Evolutionary conservation across 768 basidiomycete species (phyloP).

Genomic region (Lactarius deliciosus): DNA sequence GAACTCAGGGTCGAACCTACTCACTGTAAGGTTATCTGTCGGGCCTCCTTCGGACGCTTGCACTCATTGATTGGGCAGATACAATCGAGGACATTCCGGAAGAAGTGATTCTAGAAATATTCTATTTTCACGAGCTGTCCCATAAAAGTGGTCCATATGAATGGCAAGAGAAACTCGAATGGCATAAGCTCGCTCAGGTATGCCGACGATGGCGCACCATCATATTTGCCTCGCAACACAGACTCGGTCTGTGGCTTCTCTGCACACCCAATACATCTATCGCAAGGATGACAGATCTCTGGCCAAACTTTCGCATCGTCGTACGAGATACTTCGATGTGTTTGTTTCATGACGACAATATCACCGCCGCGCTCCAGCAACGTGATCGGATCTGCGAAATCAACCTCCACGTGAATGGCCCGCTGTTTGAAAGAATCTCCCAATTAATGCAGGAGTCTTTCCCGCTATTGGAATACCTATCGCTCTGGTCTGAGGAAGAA

Average conservation of each 20-base stretch:
- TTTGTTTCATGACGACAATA: background rate
- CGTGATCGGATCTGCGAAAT: slow-evolving; percentile 7
- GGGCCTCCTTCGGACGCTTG: background rate
- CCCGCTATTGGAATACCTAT: background rate
- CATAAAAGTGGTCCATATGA: background rate
- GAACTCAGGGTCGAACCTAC: background rate
- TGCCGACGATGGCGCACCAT: slow-evolving; percentile 6
- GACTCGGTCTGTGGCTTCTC: slow-evolving; percentile 9
- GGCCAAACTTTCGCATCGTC: background rate
- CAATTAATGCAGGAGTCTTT: background rate
- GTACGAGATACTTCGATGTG: background rate
- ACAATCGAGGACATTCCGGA: slow-evolving; percentile 6
- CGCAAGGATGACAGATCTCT: background rate
- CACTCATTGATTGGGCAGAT: background rate
- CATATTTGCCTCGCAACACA: slow-evolving; percentile 5
- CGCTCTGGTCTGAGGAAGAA: background rate
- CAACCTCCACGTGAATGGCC: background rate
- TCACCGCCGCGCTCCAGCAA: slow-evolving; percentile 3
- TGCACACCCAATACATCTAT: slow-evolving; percentile 8
- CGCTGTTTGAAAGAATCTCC: background rate
- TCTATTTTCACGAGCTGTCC: background rate
- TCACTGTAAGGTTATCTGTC: background rate
- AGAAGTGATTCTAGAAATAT: slow-evolving; percentile 11
- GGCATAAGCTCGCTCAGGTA: slow-evolving; percentile 2
- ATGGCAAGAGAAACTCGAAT: background rate